phyloP scores from a whole-genome alignment of 768 basidiomycete genomes.

The Auricularia sp. region DNA sequence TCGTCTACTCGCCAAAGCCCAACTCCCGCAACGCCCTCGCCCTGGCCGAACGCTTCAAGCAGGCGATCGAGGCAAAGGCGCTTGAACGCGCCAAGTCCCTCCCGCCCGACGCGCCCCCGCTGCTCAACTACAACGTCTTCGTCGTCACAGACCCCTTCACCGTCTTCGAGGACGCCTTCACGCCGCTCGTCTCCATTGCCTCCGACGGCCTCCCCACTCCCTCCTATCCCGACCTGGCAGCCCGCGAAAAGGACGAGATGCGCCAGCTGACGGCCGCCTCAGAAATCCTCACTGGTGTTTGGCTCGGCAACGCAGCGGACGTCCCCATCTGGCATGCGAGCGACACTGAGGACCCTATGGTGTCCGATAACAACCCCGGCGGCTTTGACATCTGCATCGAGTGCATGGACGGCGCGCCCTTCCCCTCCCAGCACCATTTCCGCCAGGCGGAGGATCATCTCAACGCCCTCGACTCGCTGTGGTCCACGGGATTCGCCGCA shows the following conservation, averaged over 20 bases:
- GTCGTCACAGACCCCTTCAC: slow-evolving; percentile 41
- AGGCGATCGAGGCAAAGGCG: slow-evolving; percentile 51
- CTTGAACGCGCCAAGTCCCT: slow-evolving; percentile 32
- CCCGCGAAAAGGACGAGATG: slow-evolving; percentile 85
- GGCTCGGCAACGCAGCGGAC: slow-evolving; percentile 76
- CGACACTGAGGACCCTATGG: slow-evolving; percentile 21
- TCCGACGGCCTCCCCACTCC: slow-evolving; percentile 16
- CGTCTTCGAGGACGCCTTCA: slow-evolving; percentile 21
- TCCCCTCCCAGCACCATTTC: slow-evolving; percentile 57
- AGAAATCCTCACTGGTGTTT: slow-evolving; percentile 59
- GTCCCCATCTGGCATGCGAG: slow-evolving; percentile 42
- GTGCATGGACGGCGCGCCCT: slow-evolving; percentile 72
- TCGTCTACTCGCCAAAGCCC: slow-evolving; percentile 75
- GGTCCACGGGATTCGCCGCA: slow-evolving; percentile 34
- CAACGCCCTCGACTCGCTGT: slow-evolving; percentile 51
- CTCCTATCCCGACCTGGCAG: slow-evolving; percentile 50
- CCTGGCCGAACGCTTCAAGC: slow-evolving; percentile 56
- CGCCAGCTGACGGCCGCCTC: slow-evolving; percentile 72
- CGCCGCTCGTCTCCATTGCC: slow-evolving; percentile 24
- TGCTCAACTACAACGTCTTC: slow-evolving; percentile 64
- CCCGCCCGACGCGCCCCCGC: slow-evolving; percentile 12
- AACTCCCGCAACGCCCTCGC: slow-evolving; percentile 40
- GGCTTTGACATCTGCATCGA: slow-evolving; percentile 85
- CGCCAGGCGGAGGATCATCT: slow-evolving; percentile 72
- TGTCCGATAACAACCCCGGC: slow-evolving; percentile 32